Evolutionary conservation across 2,329 filamentous ascomycete genomes (phyloP), one percentile per base, ranked within the genome.

Genomic region (Penicillium griseofulvum): DNA sequence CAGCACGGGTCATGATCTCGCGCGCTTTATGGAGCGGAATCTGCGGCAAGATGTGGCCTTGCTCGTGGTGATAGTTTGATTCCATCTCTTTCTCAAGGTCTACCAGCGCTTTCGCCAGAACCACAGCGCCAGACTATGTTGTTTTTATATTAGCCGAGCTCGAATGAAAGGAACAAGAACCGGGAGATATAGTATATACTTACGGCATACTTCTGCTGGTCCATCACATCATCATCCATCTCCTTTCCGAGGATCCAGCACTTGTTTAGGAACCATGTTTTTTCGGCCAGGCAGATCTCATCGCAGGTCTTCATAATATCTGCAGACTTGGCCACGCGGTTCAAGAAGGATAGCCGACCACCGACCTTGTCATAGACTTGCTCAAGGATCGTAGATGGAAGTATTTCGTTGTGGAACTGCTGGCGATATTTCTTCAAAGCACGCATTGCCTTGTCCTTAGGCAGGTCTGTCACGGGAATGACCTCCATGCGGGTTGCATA

Each of bases 141-240:
- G n/a, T 38, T 24, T 39, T 70, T 57, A 3, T 65, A 61, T 54
- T 49, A 63, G 44, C 17, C 38, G 29, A 28, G 17, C 45, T 24
- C 10, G 52, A 48, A 44, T 19, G 28, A 44, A 16, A 44, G 17
- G 1, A n/a, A 34, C 24, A 14, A 7, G 55, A 19, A 10, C 12
- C 24, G 33, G 28, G 14, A 11, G 22, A 12, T n/a, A 22, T 22
- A 24, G 11, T 9, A 19, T 45, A 37, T 31, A 83, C 87, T 76
- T 79, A 91, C 88, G 43, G 92, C 90, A 80, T 91, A 97, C 73
- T 97, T 97, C 71, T 97, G 91, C 73, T 97, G 90, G 68, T 97
- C 91, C 87, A 97, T 97, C 64, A 97, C 94, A 70, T 99, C 94
- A 74, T 97, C 94, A 65, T 97, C 94, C 87, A 88, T 91, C 60